phyloP scores from a whole-genome alignment of 345 rosid genomes.

The Viola odorata region DNA sequence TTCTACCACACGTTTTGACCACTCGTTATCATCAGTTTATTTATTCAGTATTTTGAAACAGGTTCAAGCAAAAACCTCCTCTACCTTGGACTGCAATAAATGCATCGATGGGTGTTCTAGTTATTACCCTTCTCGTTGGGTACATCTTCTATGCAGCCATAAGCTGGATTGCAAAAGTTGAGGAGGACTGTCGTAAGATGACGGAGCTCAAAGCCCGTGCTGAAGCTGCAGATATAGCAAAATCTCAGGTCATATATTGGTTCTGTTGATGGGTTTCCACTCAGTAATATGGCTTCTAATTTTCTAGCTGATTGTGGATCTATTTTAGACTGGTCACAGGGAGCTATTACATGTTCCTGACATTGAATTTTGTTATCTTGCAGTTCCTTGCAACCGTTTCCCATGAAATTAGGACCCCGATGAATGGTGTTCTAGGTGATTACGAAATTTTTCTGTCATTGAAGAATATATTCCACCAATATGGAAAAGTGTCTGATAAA shows the following conservation, averaged over 20 bases:
- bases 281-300: background rate
- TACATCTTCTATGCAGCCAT: slow-evolving; percentile 75
- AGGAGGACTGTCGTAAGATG: slow-evolving; percentile 69
- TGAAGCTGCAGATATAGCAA: slow-evolving; percentile 97
- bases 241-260: slow-evolving; percentile 65
- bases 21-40: slow-evolving; percentile 11
- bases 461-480: background rate
- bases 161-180: slow-evolving; percentile 65
- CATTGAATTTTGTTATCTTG: slow-evolving; percentile 24
- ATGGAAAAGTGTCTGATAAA: slow-evolving; percentile 9
- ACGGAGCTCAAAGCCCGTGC: slow-evolving; percentile 82
- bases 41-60: slow-evolving; percentile 22
- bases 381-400: slow-evolving; percentile 98
- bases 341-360: background rate
- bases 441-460: slow-evolving; percentile 4
- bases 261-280: slow-evolving; percentile 2
- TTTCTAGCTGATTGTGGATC: background rate
- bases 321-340: background rate
- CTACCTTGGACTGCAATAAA: slow-evolving; percentile 75
- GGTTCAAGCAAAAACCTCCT: slow-evolving; percentile 77
- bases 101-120: slow-evolving; percentile 50
- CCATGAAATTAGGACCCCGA: slow-evolving; percentile 95
- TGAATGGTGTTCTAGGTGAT: slow-evolving; percentile 86
- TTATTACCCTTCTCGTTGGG: slow-evolving; percentile 68
- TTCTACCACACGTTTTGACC: slow-evolving; percentile 6